Evolutionary conservation across 495 filamentous ascomycete species (phyloP).

Genomic region (Penicillium manginii): DNA sequence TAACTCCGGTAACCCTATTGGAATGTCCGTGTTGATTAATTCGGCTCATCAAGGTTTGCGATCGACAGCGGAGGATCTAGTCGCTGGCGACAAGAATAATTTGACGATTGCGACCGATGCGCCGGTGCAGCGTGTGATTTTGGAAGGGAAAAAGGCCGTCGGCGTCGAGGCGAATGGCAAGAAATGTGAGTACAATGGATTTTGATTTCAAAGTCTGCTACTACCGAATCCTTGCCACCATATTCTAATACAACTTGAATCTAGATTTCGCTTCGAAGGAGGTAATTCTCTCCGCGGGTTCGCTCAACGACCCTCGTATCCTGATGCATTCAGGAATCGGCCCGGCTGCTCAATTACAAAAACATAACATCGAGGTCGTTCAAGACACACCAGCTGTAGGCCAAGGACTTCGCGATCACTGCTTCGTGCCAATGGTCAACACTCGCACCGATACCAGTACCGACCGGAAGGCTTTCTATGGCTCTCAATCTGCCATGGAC

Average conservation of each 20-base stretch:
- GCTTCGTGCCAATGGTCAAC: constrained; percentile 27
- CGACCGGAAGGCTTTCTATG: constrained; percentile 29
- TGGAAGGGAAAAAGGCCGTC: constrained; percentile 52
- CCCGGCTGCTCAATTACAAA: constrained; percentile 24
- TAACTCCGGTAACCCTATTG: constrained; percentile 60
- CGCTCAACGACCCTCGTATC: constrained; percentile 49
- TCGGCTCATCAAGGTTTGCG: constrained; percentile 50
- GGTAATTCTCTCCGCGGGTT: constrained; percentile 50
- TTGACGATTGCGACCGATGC: constrained; percentile 51
- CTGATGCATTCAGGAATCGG: constrained; percentile 52
- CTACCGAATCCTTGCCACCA: not conserved
- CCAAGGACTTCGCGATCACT: constrained; percentile 33
- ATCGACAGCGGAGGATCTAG: constrained; percentile 52
- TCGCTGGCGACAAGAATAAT: constrained; percentile 42
- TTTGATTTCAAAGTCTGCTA: not conserved
- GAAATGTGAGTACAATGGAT: constrained; percentile 18
- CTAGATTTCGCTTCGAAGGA: constrained; percentile 38
- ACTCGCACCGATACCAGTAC: constrained; percentile 27
- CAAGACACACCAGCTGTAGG: constrained; percentile 33
- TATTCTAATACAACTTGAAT: not conserved
- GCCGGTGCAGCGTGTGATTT: constrained; percentile 49
- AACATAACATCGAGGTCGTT: constrained; percentile 30
- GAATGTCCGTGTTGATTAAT: constrained; percentile 50
- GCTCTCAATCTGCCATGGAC: constrained; percentile 34
- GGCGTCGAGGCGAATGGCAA: constrained; percentile 48